Evolutionary conservation across 73 alveolate genomes (phyloP), one percentile per base, ranked within the genome.

Genomic region (Paramecium biaurelia): DNA sequence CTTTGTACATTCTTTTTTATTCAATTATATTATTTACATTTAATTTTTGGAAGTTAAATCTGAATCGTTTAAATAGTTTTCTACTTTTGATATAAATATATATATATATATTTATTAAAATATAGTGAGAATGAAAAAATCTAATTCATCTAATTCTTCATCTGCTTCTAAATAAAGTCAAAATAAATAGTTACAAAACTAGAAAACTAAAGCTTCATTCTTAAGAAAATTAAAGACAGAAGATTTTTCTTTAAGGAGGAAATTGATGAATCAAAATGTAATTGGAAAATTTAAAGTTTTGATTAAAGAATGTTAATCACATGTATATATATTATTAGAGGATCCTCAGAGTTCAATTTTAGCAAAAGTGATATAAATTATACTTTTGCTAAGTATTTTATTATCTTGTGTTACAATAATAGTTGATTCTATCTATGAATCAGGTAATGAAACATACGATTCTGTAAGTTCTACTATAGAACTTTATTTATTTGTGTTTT

Each of bases 201-300:
- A 26, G 2, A 26, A 32, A 63, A 63, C 84, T 5, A 63, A 63
- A 63, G 45, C 84, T 3, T 12, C 84, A 63, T 63, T 32, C 21
- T 30, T 63, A 26, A 63, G 45, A 32, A 79, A 47, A 42, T 43
- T 79, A 45, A 79, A 47, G 7, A 79, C 90, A 10, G 90, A 79
- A 45, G 90, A 79, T 79, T 79, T 79, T n/a, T 15, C 90, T 12
- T 26, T 79, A 4, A 79, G 45, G n/a, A 79, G 49, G 47, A 79
- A 79, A 79, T 41, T 79, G 32, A 41, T 43, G 74, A 79, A 79
- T 45, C 20, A 79, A 34, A 79, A 42, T 38, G 47, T 38, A 9
- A 10, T 43, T 12, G 74, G 47, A 12, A 79, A 79, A 79, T 32
- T 23, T 11, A 42, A 18, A 79, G 45, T 79, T 24, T 24, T 79